These are phyloP conservation scores for Mayamaea pseudoterrestris DNA, from an alignment of 108 stramenopile genomes.

Conservation along the genomic window DNA sequence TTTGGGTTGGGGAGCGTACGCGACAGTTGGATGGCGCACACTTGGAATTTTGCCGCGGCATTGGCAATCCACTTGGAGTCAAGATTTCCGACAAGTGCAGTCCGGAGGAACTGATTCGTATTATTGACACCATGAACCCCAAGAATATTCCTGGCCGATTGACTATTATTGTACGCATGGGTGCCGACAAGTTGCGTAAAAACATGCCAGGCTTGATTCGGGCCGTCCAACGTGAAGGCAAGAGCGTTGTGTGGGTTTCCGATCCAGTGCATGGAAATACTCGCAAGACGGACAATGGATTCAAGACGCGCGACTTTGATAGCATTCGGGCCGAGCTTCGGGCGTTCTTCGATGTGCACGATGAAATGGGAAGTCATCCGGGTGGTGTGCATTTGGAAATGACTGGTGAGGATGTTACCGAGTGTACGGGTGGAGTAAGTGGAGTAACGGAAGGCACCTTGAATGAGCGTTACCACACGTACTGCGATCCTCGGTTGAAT, in stretches of 20 bases:
- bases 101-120: constrained; percentile 84
- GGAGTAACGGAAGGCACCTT: constrained; percentile 77
- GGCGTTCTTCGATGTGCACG: constrained; percentile 99
- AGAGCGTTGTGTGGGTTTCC: constrained; percentile 90
- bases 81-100: constrained; percentile 95
- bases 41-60: constrained; percentile 93
- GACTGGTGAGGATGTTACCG: constrained; percentile 98
- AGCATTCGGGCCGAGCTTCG: constrained; percentile 88
- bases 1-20: constrained; percentile 99
- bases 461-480: constrained; percentile 80
- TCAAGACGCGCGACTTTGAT: constrained; percentile 95
- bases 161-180: constrained; percentile 97
- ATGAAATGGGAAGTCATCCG: constrained; percentile 92
- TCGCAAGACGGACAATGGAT: constrained; percentile 84
- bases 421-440: constrained; percentile 92
- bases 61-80: constrained; percentile 96
- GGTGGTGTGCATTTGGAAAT: constrained; percentile 97
- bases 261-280: constrained; percentile 99
- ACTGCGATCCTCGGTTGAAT: constrained; percentile 97
- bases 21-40: constrained; percentile 97
- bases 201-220: constrained; percentile 93
- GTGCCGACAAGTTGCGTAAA: constrained; percentile 87
- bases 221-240: constrained; percentile 92
- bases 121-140: constrained; percentile 92
- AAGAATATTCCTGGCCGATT: constrained; percentile 92